Base-by-base conservation (phyloP, 768 basidiomycete species). In the Mycena rebaudengoi region DNA sequence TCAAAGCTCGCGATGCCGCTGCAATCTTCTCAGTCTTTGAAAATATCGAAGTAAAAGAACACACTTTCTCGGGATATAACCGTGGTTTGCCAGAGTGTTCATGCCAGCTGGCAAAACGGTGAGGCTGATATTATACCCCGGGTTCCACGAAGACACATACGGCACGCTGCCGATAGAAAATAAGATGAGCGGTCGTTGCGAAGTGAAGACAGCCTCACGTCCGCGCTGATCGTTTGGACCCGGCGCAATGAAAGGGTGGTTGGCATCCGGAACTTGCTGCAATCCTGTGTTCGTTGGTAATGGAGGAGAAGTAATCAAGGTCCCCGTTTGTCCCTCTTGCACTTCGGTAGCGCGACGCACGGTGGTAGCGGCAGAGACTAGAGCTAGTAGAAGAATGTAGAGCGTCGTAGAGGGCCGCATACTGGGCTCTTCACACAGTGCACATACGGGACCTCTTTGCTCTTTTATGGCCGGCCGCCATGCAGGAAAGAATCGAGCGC, bases 1-100 rank as follows among this genome's bases (percentile, higher is more conserved):
- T 65, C 64, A 12, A 65, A 65, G 44, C 32, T 53, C 51, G 64
- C 51, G 32, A 65, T 44, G 20, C 64, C 64, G 51, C 64, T 65
- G 48, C n/a, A 41, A 13, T 35, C 10, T 49, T 37, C 16, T 41
- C 26, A 64, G 37, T 28, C 25, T 39, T 41, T 6, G 29, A 8
- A 35, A 57, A 44, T 26, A 28, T 43, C 18, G 28, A 25, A 21
- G 10, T 20, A 30, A 26, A 51, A 25, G 29, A 59, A 44, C 64
- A 20, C 35, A 65, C 64, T 65, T 65, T 55, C 57, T 45, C 30
- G 64, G 58, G 12, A 60, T 49, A 41, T 60, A 60, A 28, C 58
- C 58, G 29, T 60, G 58, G 33, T 60, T 60, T 18, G 57, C 48
- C 16, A 65, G 64, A 5, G 58, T 60, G 44, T 65, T 65, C 64